A percentile compares a stretch with the other conserved stretches of the same genome.
Conservation (phyloP, 306 rosid species). For the Fragaria ananassa region DNA sequence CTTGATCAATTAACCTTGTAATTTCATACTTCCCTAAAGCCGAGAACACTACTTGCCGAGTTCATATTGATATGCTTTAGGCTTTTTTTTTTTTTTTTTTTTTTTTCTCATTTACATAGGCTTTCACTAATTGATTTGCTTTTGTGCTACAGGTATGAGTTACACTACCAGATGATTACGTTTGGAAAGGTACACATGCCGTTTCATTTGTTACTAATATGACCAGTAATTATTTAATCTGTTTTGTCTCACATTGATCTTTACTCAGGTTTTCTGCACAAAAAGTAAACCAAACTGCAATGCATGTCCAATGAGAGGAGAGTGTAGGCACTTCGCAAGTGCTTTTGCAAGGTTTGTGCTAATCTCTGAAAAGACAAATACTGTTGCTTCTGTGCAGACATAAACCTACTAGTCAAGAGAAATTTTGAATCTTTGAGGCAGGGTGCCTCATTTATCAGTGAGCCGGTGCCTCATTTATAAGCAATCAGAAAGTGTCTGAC, state of each 20-base stretch:
- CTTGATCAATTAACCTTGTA: slow-evolving; percentile 92
- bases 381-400: background rate
- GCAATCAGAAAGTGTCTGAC: slow-evolving; percentile 9
- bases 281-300: slow-evolving; percentile 89
- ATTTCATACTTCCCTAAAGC: slow-evolving; percentile 23
- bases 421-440: background rate
- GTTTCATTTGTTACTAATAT: background rate
- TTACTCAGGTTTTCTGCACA: slow-evolving; percentile 88
- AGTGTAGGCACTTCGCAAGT: slow-evolving; percentile 96
- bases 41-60: background rate
- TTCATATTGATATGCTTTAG: no score
- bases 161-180: slow-evolving; percentile 96
- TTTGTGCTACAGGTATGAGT: slow-evolving; percentile 66
- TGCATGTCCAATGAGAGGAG: slow-evolving; percentile 99
- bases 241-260: slow-evolving; percentile 19
- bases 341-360: slow-evolving; percentile 91
- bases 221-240: slow-evolving; percentile 5
- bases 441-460: background rate
- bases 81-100: background rate
- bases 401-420: background rate
- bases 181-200: slow-evolving; percentile 73
- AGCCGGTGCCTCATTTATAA: slow-evolving; percentile 4
- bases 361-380: slow-evolving; percentile 9
- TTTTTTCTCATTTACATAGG: slow-evolving; percentile 10
- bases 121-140: slow-evolving; percentile 33